Conservation (phyloP, 352 stramenopile species). For the Globisporangium megalacanthum region DNA sequence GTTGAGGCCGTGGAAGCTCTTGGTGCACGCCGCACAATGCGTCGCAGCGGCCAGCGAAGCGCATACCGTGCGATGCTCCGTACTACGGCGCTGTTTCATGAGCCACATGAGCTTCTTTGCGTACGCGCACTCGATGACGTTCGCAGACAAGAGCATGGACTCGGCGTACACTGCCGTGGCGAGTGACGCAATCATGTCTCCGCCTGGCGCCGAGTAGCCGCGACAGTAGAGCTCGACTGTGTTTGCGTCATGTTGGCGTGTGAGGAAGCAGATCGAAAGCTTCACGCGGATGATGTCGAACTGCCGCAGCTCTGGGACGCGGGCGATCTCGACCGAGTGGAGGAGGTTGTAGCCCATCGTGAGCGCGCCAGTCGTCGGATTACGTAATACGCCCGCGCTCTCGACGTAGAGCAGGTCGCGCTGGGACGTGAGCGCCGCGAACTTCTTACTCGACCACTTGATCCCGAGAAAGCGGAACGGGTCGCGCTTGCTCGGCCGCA, state of each 20-base stretch:
- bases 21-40: constrained; percentile 16
- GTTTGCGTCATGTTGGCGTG: constrained; percentile 14
- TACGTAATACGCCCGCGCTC: constrained; percentile 5
- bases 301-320: constrained; percentile 11
- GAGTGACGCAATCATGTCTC: constrained; percentile 18
- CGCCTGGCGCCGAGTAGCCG: constrained; percentile 15
- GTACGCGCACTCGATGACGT: constrained; percentile 23
- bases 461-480: constrained; percentile 42
- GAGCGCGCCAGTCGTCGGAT: constrained; percentile 2
- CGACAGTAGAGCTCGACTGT: constrained; percentile 25
- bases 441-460: constrained; percentile 27
- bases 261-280: constrained; percentile 26
- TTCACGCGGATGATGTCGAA: constrained; percentile 18
- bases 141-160: constrained; percentile 7
- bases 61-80: constrained; percentile 2
- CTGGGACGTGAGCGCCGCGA: background rate
- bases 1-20: constrained; percentile 3
- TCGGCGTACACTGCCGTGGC: constrained; percentile 16
- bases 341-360: constrained; percentile 10
- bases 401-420: constrained; percentile 14
- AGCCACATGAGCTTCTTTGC: constrained; percentile 35
- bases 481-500: constrained; percentile 22
- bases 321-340: constrained; percentile 10
- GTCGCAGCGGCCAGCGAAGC: constrained; percentile 11
- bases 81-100: constrained; percentile 13